Percentiles rank a stretch among this genome's conserved stretches.
phyloP scores from a whole-genome alignment of 164 flowering plant genomes.

The Macadamia integrifolia region DNA sequence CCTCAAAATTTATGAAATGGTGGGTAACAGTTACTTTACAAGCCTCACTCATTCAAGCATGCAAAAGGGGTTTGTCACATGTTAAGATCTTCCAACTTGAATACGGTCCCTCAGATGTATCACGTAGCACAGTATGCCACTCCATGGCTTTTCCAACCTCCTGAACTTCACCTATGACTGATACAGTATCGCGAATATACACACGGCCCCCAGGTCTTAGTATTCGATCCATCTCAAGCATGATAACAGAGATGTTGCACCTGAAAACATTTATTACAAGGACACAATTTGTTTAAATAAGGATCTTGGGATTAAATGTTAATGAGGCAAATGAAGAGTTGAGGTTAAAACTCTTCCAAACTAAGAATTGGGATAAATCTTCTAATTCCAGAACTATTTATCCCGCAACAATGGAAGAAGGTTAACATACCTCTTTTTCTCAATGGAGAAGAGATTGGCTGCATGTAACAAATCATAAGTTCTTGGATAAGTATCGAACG shows the following conservation, averaged over 20 bases:
- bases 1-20: not conserved
- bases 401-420: not conserved
- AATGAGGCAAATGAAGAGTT: no score
- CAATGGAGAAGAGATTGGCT: constrained; percentile 65
- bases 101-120: constrained; percentile 77
- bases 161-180: constrained; percentile 60
- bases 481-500: constrained; percentile 87
- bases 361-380: not conserved
- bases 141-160: constrained; percentile 62
- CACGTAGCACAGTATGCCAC: constrained; percentile 48
- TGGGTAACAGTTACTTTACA: not conserved
- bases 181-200: constrained; percentile 66
- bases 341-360: not conserved
- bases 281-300: not conserved
- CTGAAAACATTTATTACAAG: constrained; percentile 25
- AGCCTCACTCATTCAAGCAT: not conserved
- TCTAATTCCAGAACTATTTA: not conserved
- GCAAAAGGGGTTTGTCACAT: constrained; percentile 44
- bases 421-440: constrained; percentile 51
- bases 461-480: constrained; percentile 88
- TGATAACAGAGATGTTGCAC: constrained; percentile 64
- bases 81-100: constrained; percentile 60
- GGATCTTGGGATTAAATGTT: no score
- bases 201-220: constrained; percentile 84
- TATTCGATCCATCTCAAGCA: constrained; percentile 93